Base-by-base conservation (phyloP, 306 rosid genomes). In the Mucuna pruriens region DNA sequence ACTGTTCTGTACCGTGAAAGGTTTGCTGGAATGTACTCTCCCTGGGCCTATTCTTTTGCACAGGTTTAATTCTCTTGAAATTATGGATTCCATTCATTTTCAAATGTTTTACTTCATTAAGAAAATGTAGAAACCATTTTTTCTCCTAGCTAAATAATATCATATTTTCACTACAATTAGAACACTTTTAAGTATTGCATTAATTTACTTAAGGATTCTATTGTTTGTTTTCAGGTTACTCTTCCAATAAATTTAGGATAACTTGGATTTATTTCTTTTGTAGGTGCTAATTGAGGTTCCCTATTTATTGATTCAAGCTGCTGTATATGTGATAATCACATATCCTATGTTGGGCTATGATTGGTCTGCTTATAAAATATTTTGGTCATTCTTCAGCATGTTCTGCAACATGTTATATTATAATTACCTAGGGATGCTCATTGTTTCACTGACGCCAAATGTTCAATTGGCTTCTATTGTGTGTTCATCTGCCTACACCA, bases 1-100 rank as follows among this genome's bases (percentile, higher is more conserved):
- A 82, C 46, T 10, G 91, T 92, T 71, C 71, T 92, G 34, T 87
- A 85, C 69, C 87, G 92, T 8, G 97, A 90, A 86, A 88, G 64
- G 76, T 90, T 82, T 78, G 88, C 92, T 15, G 94, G 94, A 82
- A 92, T 92, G 97, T 90, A 85, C 72, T 90, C 91, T 40, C 83
- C 91, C 2, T 85, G 89, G 88, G 92, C 94, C 40, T 88, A 88
- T 65, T 89, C 97, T 20, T 79, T 85, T 46, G 91, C 97, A 44
- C 97, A 91, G 92, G 97, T 90, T 73, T 68, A 6, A 6, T 77
- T 69, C 39, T 82, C 70, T 36, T 25, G 2, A 33, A n/a, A 65
- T 4, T 44, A 9, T 45, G 44, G 54, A 64, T 78, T 75, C 9
- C 34, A 29, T 45, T 57, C 61, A 19, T 82, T 46, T 68, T 22